Base-by-base conservation (phyloP, 2,329 filamentous ascomycete genomes). In the Aspergillus phoenicis region DNA sequence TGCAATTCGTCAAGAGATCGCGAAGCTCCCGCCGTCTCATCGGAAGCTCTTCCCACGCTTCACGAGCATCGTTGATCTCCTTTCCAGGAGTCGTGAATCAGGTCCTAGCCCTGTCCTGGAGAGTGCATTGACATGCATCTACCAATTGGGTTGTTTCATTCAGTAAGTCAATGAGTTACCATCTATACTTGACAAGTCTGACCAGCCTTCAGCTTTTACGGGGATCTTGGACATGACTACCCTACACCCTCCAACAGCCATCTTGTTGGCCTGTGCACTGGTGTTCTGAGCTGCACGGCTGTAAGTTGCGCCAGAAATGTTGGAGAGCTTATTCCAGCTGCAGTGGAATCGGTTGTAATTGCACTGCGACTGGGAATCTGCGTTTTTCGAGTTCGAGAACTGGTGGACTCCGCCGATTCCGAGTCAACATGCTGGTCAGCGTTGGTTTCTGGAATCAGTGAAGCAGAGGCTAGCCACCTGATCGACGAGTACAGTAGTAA, bases 301-400 rank as follows among this genome's bases (percentile, higher is more conserved):
- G 70, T 81, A 5, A 75, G 75, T 53, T 76, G 72, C 20, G 73
- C 75, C 6, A 74, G 68, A 43, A 79, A 77, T 4, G 67, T 79
- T 7, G 75, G 77, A 17, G 78, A 80, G 36, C 72, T 81, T 8
- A 67, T 82, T 33, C 73, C 75, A 30, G 71, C 74, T 36, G 77
- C 77, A 13, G 71, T 81, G 36, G 74, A 81, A 62, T 70, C 73
- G 0, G 78, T 81, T 11, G 71, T 77, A 48, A 63, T 80, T 56
- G 75, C 80, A n/a, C 75, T 82, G 49, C 71, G 78, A 58, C 73
- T 78, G n/a, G 80, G 79, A 28, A 68, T 77, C 36, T 78, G 75
- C 58, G 75, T 78, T 57, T 68, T 70, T 58, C 75, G 70, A 61
- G 71, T 79, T 28, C 70, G 75, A 41, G 70, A 74, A 58, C 69